Conservation (phyloP, 768 basidiomycete species). For the Boletus rubescentipes region DNA sequence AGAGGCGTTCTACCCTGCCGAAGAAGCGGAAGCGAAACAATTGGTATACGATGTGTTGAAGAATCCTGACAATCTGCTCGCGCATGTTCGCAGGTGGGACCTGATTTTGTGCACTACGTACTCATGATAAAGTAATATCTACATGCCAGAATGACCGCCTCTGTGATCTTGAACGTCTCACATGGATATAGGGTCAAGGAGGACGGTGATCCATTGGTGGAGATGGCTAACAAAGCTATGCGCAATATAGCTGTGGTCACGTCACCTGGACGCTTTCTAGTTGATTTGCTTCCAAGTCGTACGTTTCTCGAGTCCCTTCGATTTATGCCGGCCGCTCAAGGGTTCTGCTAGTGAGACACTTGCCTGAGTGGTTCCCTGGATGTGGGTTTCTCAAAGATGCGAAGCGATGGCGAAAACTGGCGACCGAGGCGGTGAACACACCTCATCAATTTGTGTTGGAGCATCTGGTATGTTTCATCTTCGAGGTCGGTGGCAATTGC, state of each 20-base stretch:
- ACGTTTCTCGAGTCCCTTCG: neutral
- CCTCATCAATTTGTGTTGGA: neutral
- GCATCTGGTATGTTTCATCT: constrained; percentile 6
- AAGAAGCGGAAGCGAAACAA: neutral
- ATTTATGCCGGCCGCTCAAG: neutral
- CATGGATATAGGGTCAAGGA: constrained; percentile 35
- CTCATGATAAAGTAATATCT: neutral
- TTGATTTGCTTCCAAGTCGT: constrained; percentile 8
- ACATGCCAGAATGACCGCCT: constrained; percentile 31
- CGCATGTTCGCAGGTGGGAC: constrained; percentile 1
- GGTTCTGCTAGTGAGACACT: constrained; percentile 4
- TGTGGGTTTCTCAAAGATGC: constrained; percentile 5
- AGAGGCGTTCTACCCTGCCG: neutral
- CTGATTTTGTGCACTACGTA: neutral
- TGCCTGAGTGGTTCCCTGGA: constrained; percentile 19
- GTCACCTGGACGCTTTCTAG: constrained; percentile 5
- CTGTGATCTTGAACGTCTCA: constrained; percentile 32
- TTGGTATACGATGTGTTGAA: constrained; percentile 3
- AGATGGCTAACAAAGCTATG: constrained; percentile 26
- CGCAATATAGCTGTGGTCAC: neutral
- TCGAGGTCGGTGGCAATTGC: neutral
- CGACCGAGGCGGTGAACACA: neutral
- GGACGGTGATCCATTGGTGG: constrained; percentile 33
- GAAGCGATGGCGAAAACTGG: neutral
- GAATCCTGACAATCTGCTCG: neutral